phyloP scores from a whole-genome alignment of 2,329 filamentous ascomycete species.

The Didymella lethalis region DNA sequence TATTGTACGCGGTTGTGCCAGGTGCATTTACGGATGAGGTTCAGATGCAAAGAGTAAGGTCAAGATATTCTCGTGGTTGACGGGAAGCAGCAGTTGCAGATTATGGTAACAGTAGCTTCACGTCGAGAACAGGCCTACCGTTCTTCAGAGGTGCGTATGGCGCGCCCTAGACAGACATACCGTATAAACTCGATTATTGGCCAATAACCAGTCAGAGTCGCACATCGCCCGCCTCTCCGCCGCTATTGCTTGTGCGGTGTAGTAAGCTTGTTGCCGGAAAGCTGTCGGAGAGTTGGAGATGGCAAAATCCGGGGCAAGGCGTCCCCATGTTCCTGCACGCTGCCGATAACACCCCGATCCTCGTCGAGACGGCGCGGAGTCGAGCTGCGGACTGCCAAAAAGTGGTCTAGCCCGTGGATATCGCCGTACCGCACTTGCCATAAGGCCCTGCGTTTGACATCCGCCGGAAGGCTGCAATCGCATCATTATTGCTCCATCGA shows the following conservation, averaged over 20 bases:
- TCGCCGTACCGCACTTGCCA: constrained; percentile 9
- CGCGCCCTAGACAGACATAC: neutral
- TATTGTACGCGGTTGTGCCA: neutral
- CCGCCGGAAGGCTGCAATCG: constrained; percentile 13
- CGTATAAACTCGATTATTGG: neutral
- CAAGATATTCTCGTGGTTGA: neutral
- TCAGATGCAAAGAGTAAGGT: neutral
- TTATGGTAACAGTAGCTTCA: neutral
- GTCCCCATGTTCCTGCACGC: constrained; percentile 14
- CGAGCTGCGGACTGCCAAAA: constrained; percentile 11
- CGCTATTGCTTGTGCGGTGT: no score
- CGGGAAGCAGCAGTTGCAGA: neutral
- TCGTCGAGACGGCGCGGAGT: constrained; percentile 10
- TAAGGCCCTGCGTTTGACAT: constrained; percentile 16
- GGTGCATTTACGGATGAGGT: neutral
- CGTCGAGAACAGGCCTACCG: neutral
- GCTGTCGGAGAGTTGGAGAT: constrained; percentile 9
- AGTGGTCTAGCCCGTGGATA: constrained; percentile 16
- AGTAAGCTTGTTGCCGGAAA: neutral
- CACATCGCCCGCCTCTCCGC: no score
- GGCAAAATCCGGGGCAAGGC: constrained; percentile 17
- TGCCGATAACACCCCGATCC: constrained; percentile 15
- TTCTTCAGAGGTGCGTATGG: neutral
- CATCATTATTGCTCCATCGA: constrained; percentile 1
- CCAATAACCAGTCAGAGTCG: no score